Evolutionary conservation across 257 asterid genomes (phyloP).

Genomic region (Mitragyna speciosa): DNA sequence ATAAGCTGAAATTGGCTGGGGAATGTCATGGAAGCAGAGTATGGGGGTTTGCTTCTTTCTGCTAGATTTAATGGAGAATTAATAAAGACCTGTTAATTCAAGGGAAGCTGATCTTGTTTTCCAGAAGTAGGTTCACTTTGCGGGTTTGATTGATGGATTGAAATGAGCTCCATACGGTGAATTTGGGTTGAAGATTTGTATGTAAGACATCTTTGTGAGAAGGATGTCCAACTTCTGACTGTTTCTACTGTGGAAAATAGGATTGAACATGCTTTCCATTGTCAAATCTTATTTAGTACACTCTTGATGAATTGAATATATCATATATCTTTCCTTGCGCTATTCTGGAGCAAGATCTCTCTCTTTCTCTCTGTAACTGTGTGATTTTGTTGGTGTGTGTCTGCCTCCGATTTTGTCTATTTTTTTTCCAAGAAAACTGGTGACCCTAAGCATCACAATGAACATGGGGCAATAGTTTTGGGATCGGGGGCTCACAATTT

Average conservation of each 20-base stretch:
- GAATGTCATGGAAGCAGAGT: neutral
- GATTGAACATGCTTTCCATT: neutral
- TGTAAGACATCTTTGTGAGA: neutral
- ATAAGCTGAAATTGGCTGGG: constrained; percentile 41
- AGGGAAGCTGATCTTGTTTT: neutral
- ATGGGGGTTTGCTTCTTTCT: constrained; percentile 7
- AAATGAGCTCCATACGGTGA: constrained; percentile 16
- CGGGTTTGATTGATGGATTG: constrained; percentile 5
- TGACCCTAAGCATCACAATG: too few species aligned
- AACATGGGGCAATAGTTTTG: neutral
- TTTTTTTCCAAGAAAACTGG: too few species aligned
- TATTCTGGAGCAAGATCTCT: neutral
- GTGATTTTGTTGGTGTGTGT: neutral
- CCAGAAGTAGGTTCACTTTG: constrained; percentile 3
- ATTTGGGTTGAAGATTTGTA: constrained; percentile 7
- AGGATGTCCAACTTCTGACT: neutral
- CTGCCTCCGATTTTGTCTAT: neutral
- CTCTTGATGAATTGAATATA: neutral
- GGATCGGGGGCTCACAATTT: too few species aligned
- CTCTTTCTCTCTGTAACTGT: neutral
- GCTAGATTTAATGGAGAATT: neutral
- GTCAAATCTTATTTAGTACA: neutral
- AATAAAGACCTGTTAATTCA: neutral
- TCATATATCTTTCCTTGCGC: neutral
- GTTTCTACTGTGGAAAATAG: neutral